A percentile compares a stretch with the other conserved stretches of the same genome.
Evolutionary conservation across 345 rosid genomes (phyloP).

Genomic region (Cardamine occulta): DNA sequence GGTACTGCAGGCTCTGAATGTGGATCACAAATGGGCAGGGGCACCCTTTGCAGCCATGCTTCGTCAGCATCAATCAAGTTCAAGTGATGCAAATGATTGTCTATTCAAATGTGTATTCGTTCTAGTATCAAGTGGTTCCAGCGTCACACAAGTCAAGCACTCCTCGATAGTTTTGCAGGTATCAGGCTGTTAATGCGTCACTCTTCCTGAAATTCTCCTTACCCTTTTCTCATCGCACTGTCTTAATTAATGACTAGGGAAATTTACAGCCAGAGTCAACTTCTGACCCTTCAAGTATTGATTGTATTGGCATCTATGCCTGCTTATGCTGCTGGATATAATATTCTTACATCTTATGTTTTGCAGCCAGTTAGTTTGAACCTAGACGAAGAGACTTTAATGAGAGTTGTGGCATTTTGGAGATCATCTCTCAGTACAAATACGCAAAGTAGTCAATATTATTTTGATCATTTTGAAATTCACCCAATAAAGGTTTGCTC

Average conservation of each 20-base stretch:
- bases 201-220: slow-evolving; percentile 9
- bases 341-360: slow-evolving; percentile 13
- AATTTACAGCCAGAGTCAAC: slow-evolving; percentile 14
- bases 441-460: slow-evolving; percentile 71
- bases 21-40: slow-evolving; percentile 79
- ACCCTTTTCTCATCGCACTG: slow-evolving; percentile 12
- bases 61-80: slow-evolving; percentile 65
- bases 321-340: slow-evolving; percentile 16
- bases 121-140: slow-evolving; percentile 64
- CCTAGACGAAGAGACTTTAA: slow-evolving; percentile 88
- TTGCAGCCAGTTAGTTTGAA: slow-evolving; percentile 83
- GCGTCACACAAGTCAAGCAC: slow-evolving; percentile 77
- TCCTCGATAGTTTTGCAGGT: slow-evolving; percentile 86
- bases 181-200: slow-evolving; percentile 30
- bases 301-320: slow-evolving; percentile 1
- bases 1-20: slow-evolving; percentile 62
- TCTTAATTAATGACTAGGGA: slow-evolving; percentile 12
- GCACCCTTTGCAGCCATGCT: slow-evolving; percentile 92
- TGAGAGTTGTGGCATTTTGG: slow-evolving; percentile 88
- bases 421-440: slow-evolving; percentile 79
- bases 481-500: slow-evolving; percentile 86
- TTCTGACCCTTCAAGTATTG: slow-evolving; percentile 32
- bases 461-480: slow-evolving; percentile 93
- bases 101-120: slow-evolving; percentile 58
- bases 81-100: slow-evolving; percentile 54